Evolutionary conservation across 2,329 filamentous ascomycete species (phyloP), one percentile per base, ranked within the genome.

Genomic region (Sphaerulina populicola): DNA sequence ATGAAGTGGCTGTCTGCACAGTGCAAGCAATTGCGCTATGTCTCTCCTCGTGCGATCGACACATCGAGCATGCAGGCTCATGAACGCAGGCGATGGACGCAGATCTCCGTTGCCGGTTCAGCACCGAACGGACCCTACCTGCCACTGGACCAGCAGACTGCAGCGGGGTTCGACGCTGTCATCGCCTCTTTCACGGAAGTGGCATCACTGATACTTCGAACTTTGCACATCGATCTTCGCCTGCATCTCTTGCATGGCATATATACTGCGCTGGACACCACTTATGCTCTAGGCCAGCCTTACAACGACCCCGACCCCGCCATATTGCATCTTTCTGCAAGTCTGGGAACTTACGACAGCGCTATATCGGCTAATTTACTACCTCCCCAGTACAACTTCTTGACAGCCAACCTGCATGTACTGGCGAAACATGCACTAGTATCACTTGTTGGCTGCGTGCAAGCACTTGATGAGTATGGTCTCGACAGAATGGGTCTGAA

Each of bases 1-100:
- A 94, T 97, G 88, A 93, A 94, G 74, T 98, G 93, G 93, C 80
- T 98, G 33, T 83, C 86, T 15, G 84, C 84, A 60, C 93, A 91
- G 70, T 82, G 94, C 38, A 74, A 77, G n/a, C 77, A 86, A 51
- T 76, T 98, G 47, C 81, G 93, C 38, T 83, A 91, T 64, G 88
- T 96, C 62, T 91, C 87, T 15, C 76, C 78, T 47, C 81, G 85
- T 54, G 81, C 86, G 41, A 79, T 80, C 35, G 81, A 88, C 67
- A 81, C 81, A 30, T 78, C 81, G 38, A 75, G 67, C 46, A 67
- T 57, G 39, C 58, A 60, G 45, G 40, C 51, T 69, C 69, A 75
- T 29, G 80, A 85, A 53, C 82, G 78, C 58, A 82, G 86, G 52
- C 80, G 89, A 52, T 96, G 90, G 90, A 95, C 89, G 8, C 57